Percentiles rank a stretch among this genome's conserved stretches.
Evolutionary conservation across 306 rosid species (phyloP).

Genomic region (Dicorynia guianensis): DNA sequence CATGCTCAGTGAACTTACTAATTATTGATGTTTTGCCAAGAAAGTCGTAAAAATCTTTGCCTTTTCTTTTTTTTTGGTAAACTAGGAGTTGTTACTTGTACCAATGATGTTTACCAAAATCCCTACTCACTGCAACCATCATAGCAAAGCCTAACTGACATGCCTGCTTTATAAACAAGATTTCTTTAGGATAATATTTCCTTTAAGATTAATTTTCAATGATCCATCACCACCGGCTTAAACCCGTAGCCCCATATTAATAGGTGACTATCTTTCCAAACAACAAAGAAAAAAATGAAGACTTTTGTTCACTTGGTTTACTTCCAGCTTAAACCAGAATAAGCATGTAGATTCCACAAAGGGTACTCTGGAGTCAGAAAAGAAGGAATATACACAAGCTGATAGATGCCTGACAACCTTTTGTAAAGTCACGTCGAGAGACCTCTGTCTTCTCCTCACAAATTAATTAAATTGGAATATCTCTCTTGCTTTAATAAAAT

Average conservation of each 20-base stretch:
- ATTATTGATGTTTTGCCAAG: background rate
- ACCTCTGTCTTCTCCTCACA: conserved; percentile 36
- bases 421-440: conserved; percentile 25
- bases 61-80: background rate
- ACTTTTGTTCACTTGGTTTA: background rate
- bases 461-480: conserved; percentile 6
- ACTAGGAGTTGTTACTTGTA: no score
- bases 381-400: conserved; percentile 46
- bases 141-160: no score
- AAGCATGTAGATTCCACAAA: conserved; percentile 41
- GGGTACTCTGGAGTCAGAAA: conserved; percentile 38
- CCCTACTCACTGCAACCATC: no score
- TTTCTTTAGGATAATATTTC: background rate
- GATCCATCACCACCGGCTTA: background rate
- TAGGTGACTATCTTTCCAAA: background rate
- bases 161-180: background rate
- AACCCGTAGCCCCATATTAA: background rate
- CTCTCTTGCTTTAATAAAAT: background rate
- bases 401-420: conserved; percentile 42
- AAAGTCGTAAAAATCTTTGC: background rate
- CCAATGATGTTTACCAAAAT: no score
- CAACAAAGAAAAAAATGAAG: background rate
- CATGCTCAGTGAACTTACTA: background rate
- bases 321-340: background rate
- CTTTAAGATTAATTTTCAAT: background rate